phyloP scores from a whole-genome alignment of 306 rosid species.

The Gastrolobium bilobum region DNA sequence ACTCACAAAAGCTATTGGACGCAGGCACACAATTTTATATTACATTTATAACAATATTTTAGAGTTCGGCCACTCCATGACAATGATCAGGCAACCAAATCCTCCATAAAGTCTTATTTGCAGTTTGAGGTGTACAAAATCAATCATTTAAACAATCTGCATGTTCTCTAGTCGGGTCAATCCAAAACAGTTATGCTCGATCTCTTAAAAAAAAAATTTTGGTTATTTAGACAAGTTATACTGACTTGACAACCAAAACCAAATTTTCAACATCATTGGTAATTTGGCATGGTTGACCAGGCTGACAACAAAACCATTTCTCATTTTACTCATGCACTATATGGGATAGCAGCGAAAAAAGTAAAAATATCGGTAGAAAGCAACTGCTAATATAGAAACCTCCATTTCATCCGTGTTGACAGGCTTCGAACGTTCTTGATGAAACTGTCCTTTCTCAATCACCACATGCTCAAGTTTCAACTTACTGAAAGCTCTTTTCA shows the following conservation, averaged over 20 bases:
- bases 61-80: background rate
- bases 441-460: constrained; percentile 93
- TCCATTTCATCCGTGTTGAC: constrained; percentile 45
- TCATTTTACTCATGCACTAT: background rate
- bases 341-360: background rate
- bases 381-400: constrained; percentile 60
- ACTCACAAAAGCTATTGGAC: too few relatives aligned
- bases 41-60: background rate
- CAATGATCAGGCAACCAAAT: background rate
- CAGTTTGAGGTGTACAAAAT: background rate
- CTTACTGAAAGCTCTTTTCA: constrained; percentile 96
- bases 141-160: background rate
- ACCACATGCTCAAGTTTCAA: constrained; percentile 97
- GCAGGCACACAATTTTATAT: too few relatives aligned
- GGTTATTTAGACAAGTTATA: background rate
- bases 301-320: background rate
- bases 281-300: background rate
- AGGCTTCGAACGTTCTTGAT: constrained; percentile 72
- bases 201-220: background rate
- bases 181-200: background rate
- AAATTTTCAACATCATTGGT: background rate
- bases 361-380: constrained; percentile 20
- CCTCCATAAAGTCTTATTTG: background rate
- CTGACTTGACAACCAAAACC: background rate
- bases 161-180: constrained; percentile 6